A percentile compares a stretch with the other conserved stretches of the same genome.
Evolutionary conservation across 176 grass and related monocot genomes (phyloP).

Genomic region (Typha latifolia): DNA sequence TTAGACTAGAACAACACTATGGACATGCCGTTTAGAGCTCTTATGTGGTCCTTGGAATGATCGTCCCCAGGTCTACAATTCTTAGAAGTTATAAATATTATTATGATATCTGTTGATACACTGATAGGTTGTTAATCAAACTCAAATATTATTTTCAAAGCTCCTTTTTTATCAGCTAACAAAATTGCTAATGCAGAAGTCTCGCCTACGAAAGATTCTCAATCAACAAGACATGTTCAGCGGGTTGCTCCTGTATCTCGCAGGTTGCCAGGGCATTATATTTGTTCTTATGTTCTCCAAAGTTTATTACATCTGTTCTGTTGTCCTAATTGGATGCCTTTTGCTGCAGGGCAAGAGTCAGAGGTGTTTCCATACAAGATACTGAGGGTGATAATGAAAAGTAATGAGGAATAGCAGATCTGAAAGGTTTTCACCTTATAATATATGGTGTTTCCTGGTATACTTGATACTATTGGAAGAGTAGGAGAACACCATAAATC

Average conservation of each 20-base stretch:
- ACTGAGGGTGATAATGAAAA: conserved; percentile 35
- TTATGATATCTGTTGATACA: too few relatives aligned
- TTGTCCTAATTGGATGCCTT: conserved; percentile 11
- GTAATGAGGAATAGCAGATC: conserved; percentile 16
- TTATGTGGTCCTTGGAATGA: too few relatives aligned
- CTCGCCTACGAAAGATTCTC: conserved; percentile 27
- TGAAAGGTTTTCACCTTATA: background rate
- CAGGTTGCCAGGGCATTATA: background rate
- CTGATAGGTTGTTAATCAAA: too few relatives aligned
- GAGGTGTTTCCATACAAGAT: conserved; percentile 74
- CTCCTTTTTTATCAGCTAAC: conserved; percentile 14
- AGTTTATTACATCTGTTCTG: background rate
- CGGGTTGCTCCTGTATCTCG: background rate
- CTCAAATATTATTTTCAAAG: too few relatives aligned
- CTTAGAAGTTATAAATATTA: too few relatives aligned
- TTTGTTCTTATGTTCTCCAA: background rate
- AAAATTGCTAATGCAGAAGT: conserved; percentile 29
- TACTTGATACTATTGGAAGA: background rate
- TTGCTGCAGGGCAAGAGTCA: conserved; percentile 42
- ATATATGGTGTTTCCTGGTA: background rate
- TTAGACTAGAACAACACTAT: too few relatives aligned
- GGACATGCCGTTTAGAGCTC: too few relatives aligned
- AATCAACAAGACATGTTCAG: conserved; percentile 6
- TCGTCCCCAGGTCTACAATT: too few relatives aligned
- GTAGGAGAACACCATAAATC: too few relatives aligned